Conservation (phyloP, 768 basidiomycete species). For the Daedaleopsis sinensis region DNA sequence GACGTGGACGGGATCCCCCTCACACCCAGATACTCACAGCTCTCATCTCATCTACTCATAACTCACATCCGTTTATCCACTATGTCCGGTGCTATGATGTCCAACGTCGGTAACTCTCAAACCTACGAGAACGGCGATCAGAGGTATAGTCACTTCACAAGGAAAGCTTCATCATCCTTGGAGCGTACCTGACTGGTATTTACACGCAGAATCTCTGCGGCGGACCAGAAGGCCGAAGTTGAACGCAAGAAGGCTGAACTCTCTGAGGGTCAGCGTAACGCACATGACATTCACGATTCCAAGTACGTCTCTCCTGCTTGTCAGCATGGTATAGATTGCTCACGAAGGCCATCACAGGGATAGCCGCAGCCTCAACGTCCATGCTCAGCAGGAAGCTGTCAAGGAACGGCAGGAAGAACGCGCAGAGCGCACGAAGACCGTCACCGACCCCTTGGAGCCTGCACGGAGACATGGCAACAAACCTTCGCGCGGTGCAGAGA, state of each 20-base stretch:
- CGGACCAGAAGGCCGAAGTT: constrained; percentile 1
- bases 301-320: constrained; percentile 34
- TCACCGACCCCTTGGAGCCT: constrained; percentile 49
- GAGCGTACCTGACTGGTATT: too few relatives aligned
- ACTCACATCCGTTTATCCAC: neutral
- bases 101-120: constrained; percentile 52
- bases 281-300: constrained; percentile 44
- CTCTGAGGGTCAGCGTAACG: constrained; percentile 36
- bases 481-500: constrained; percentile 57
- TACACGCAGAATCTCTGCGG: neutral
- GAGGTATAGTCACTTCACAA: constrained; percentile 33
- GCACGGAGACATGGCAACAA: constrained; percentile 58
- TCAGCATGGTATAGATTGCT: too few relatives aligned
- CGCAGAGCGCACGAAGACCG: constrained; percentile 31
- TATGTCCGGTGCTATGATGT: constrained; percentile 45
- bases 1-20: too few relatives aligned
- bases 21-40: neutral
- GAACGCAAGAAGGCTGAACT: constrained; percentile 26
- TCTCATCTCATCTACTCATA: neutral
- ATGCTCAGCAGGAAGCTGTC: constrained; percentile 31
- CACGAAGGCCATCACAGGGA: constrained; percentile 36
- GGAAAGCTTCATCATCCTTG: too few relatives aligned
- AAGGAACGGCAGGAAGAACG: constrained; percentile 34
- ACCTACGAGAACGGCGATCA: constrained; percentile 52
- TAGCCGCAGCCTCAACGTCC: constrained; percentile 45